phyloP scores from a whole-genome alignment of 805 yeast species.

The Debaryomyces castellii region DNA sequence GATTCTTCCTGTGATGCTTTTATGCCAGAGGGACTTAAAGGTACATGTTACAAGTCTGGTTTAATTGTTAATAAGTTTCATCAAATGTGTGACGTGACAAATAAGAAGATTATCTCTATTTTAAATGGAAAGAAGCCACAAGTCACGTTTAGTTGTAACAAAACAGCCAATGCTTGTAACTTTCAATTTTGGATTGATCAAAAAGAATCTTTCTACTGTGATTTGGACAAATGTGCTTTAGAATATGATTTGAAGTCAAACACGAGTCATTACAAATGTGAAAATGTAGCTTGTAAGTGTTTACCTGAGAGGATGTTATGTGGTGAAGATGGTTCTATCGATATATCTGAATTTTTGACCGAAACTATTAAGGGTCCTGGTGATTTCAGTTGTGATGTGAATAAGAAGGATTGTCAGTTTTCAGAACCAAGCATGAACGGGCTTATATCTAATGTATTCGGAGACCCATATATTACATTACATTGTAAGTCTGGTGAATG shows the following conservation, averaged over 20 bases:
- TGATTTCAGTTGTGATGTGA: constrained; percentile 76
- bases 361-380: constrained; percentile 95
- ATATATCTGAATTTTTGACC: constrained; percentile 86
- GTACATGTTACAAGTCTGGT: constrained; percentile 89
- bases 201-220: constrained; percentile 88
- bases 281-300: constrained; percentile 79
- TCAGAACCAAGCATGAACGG: constrained; percentile 97
- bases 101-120: constrained; percentile 76
- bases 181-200: constrained; percentile 97
- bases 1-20: constrained; percentile 81
- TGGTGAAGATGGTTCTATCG: constrained; percentile 92
- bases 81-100: constrained; percentile 95
- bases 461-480: constrained; percentile 87
- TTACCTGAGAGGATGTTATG: constrained; percentile 91
- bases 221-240: constrained; percentile 69
- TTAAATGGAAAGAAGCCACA: constrained; percentile 82
- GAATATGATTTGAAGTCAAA: constrained; percentile 61
- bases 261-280: constrained; percentile 75
- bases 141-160: constrained; percentile 87
- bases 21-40: constrained; percentile 81
- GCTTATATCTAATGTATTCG: constrained; percentile 84
- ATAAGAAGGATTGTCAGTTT: constrained; percentile 64
- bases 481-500: constrained; percentile 88
- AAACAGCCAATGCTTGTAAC: constrained; percentile 63
- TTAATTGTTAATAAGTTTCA: constrained; percentile 74